These are phyloP conservation scores for Cladosporium cucumerinum DNA, from an alignment of 2,329 filamentous ascomycete genomes.

Conservation along the genomic window DNA sequence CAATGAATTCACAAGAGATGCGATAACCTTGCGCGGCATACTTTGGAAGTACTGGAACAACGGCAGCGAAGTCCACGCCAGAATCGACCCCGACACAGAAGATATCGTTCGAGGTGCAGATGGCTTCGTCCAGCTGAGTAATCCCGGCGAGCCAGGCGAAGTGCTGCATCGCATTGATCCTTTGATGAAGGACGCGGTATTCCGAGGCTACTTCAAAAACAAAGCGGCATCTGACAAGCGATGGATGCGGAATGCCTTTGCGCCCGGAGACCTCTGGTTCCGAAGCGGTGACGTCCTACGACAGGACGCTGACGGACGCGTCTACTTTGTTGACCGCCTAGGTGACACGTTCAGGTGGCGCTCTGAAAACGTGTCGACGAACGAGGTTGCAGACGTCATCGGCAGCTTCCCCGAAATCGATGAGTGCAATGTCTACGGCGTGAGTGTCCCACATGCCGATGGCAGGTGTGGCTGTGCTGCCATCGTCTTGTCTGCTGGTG, in stretches of 20 bases:
- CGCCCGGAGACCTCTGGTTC: constrained; percentile 77
- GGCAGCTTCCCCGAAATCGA: constrained; percentile 62
- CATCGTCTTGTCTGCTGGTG: constrained; percentile 52
- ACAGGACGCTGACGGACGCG: constrained; percentile 65
- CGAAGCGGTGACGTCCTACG: constrained; percentile 75
- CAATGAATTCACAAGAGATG: constrained; percentile 27
- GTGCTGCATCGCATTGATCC: constrained; percentile 67
- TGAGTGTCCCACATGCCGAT: constrained; percentile 74
- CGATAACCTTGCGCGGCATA: constrained; percentile 26
- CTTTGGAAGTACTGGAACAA: constrained; percentile 28
- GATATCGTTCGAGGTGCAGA: constrained; percentile 62
- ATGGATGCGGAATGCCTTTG: constrained; percentile 68
- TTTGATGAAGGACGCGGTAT: constrained; percentile 58
- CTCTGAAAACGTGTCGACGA: constrained; percentile 47
- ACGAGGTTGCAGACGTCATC: constrained; percentile 70
- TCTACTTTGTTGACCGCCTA: constrained; percentile 77
- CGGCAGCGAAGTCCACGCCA: constrained; percentile 54
- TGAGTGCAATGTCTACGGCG: constrained; percentile 84
- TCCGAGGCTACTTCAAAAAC: constrained; percentile 82
- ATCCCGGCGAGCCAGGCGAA: constrained; percentile 67
- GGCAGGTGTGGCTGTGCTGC: constrained; percentile 79
- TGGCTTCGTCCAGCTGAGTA: constrained; percentile 63
- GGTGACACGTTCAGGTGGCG: constrained; percentile 79
- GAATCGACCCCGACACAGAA: constrained; percentile 65
- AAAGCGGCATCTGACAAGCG: constrained; percentile 66